Base-by-base conservation (phyloP, 306 rosid species). In the Medicago lupulina region DNA sequence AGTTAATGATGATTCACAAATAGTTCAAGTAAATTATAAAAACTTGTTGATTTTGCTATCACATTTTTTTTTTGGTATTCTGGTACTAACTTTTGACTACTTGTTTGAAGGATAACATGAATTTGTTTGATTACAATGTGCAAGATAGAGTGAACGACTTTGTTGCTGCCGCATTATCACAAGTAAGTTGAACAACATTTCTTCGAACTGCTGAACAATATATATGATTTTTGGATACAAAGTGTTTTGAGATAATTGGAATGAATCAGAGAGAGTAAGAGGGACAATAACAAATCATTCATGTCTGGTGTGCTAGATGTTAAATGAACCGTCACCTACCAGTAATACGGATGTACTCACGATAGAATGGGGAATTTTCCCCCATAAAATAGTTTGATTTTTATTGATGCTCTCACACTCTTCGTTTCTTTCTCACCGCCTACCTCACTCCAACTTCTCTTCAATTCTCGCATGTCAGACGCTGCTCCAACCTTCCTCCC, bases 41-140 rank as follows among this genome's bases (percentile, higher is more conserved):
- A 79, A 77, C 78, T 75, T 75, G 43, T 79, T 81, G 60, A 75
- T 59, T 76, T 76, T 49, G 39, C 58, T 31, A 72, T 60, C 21
- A 14, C 54, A 5, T 70, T 61, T 73, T 57, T 34, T 72, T 38
- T 76, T 51, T 40, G 75, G 41, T 61, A 76, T 70, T 44, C 40
- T 67, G 58, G 2, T 72, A 74, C 74, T 88, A 80, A 82, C 51
- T 75, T 43, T 81, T 36, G 67, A 49, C 80, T 74, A 31, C 53
- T 79, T 82, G 28, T 7, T 76, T 85, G 85, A 82, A 92, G 97
- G 97, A 92, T 76, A 75, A 92, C 72, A 40, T 59, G 49, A 70
- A 82, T 83, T 80, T 92, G 80, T 92, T 92, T 66, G 93, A 89
- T 79, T 89, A 92, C 83, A 92, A 92, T 71, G 97, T 92, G 66